phyloP scores from a whole-genome alignment of 495 filamentous ascomycete genomes.

The Daldinia concentrica region DNA sequence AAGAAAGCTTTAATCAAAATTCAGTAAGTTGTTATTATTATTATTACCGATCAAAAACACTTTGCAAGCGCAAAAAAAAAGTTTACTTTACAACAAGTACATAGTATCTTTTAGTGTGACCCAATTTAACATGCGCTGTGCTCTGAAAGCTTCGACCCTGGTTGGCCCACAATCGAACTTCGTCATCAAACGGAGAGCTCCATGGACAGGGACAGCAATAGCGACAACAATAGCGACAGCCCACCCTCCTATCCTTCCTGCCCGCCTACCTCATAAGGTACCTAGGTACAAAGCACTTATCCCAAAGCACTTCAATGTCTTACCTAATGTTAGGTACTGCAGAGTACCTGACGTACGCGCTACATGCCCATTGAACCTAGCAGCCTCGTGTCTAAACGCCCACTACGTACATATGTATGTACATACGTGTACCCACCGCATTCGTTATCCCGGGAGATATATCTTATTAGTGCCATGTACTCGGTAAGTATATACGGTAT shows the following conservation, averaged over 20 bases:
- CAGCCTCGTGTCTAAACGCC: background rate
- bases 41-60: conserved; percentile 12
- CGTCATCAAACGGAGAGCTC: conserved; percentile 22
- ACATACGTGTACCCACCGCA: conserved; percentile 32
- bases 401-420: conserved; percentile 6
- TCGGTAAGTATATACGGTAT: background rate
- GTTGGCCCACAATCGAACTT: conserved; percentile 39
- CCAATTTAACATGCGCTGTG: conserved; percentile 44
- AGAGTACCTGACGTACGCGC: background rate
- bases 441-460: conserved; percentile 24
- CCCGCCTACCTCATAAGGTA: too few relatives aligned
- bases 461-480: background rate
- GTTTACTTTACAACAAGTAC: conserved; percentile 12
- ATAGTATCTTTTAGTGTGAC: conserved; percentile 25
- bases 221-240: background rate
- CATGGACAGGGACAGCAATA: background rate
- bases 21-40: background rate
- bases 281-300: too few relatives aligned
- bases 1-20: conserved; percentile 9
- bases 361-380: background rate
- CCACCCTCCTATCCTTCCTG: background rate
- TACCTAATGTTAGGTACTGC: background rate
- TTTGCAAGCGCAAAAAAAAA: conserved; percentile 34
- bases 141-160: conserved; percentile 26
- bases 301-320: background rate